Evolutionary conservation across 129 eudicot species (phyloP).

Genomic region (Centaurea solstitialis): DNA sequence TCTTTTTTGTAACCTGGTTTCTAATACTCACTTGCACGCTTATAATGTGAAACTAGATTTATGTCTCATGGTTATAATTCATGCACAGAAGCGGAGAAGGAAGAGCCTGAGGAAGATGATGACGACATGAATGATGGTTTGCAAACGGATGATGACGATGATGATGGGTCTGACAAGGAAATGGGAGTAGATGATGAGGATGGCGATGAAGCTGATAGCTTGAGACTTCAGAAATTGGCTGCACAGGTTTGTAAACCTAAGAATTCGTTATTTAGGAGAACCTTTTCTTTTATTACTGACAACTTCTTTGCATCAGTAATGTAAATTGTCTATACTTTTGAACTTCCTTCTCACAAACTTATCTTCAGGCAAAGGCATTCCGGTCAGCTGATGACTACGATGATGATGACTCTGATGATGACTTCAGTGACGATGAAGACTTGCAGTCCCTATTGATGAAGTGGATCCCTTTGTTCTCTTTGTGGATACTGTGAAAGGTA

Average conservation of each 20-base stretch:
- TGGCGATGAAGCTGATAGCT: constrained; percentile 79
- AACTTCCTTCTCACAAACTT: not conserved
- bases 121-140: constrained; percentile 71
- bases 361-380: constrained; percentile 75
- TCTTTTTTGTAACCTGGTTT: not conserved
- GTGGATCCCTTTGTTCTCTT: constrained; percentile 91
- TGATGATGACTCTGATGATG: constrained; percentile 82
- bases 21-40: not conserved
- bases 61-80: not conserved
- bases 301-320: not conserved
- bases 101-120: constrained; percentile 52
- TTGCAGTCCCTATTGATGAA: constrained; percentile 93
- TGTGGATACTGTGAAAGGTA: constrained; percentile 83
- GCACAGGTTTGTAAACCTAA: constrained; percentile 62
- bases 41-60: not conserved
- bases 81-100: constrained; percentile 58
- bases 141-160: constrained; percentile 72
- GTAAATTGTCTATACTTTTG: not conserved
- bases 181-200: constrained; percentile 92
- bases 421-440: constrained; percentile 85
- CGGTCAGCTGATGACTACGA: constrained; percentile 65
- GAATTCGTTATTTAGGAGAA: not conserved
- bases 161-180: constrained; percentile 69
- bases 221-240: constrained; percentile 66
- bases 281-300: not conserved